phyloP scores from a whole-genome alignment of 1,284 basidiomycete genomes.

The Xerocomus amazonicus region DNA sequence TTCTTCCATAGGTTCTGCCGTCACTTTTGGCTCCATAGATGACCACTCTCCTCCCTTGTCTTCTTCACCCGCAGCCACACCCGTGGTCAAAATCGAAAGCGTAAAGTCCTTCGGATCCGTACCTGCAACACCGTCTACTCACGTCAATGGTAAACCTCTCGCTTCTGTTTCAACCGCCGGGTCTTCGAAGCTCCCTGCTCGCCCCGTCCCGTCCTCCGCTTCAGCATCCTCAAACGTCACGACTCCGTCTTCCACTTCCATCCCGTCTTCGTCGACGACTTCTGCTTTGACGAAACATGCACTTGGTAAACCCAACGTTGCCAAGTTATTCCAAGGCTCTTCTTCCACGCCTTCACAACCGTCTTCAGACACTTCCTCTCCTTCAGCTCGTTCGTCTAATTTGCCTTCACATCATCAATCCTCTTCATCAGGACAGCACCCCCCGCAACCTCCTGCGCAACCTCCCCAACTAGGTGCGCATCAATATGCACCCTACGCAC shows the following conservation, averaged over 20 bases:
- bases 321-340: conserved; percentile 63
- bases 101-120: conserved; percentile 81
- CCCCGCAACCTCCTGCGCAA: conserved; percentile 39
- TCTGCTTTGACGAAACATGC: conserved; percentile 37
- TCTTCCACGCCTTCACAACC: conserved; percentile 28
- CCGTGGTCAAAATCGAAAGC: conserved; percentile 62
- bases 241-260: conserved; percentile 33
- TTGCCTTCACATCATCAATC: conserved; percentile 43
- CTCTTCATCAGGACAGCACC: conserved; percentile 35
- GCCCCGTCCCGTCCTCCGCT: conserved; percentile 34
- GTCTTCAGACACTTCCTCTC: conserved; percentile 36
- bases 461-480: conserved; percentile 45
- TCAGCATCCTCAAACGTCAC: conserved; percentile 32
- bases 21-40: conserved; percentile 85
- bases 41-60: conserved; percentile 65
- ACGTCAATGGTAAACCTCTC: conserved; percentile 54
- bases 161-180: conserved; percentile 24
- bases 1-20: conserved; percentile 48
- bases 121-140: conserved; percentile 37
- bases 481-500: conserved; percentile 45
- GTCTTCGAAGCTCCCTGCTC: conserved; percentile 32
- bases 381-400: conserved; percentile 42
- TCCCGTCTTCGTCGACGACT: conserved; percentile 25
- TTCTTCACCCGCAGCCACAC: conserved; percentile 62
- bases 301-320: conserved; percentile 52